A percentile compares a stretch with the other conserved stretches of the same genome.
These are phyloP conservation scores for Aspergillus ochraceoroseus DNA, from an alignment of 2,329 filamentous ascomycete species.

Conservation along the genomic window DNA sequence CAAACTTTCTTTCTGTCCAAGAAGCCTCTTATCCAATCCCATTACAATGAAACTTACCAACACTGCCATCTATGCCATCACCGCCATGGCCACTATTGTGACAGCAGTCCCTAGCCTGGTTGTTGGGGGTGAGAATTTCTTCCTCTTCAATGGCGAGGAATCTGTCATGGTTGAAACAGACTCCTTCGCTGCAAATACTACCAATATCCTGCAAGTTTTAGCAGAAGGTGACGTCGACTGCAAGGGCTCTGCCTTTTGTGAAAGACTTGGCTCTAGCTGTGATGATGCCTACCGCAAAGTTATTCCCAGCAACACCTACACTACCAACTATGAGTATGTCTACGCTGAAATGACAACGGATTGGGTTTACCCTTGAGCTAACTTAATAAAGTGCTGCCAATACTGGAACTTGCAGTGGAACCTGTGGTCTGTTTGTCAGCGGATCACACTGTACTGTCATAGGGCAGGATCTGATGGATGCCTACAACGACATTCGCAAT, in stretches of 20 bases:
- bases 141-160: slow-evolving; percentile 6
- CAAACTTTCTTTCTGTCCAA: not conserved
- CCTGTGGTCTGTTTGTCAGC: slow-evolving; percentile 8
- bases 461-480: slow-evolving; percentile 2
- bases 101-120: slow-evolving; percentile 1
- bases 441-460: not conserved
- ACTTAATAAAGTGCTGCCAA: not conserved
- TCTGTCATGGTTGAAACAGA: slow-evolving; percentile 7
- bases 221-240: slow-evolving; percentile 6
- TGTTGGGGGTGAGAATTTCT: slow-evolving; percentile 3
- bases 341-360: not conserved
- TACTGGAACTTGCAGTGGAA: slow-evolving; percentile 8
- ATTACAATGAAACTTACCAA: not conserved
- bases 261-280: slow-evolving; percentile 5
- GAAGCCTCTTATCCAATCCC: not conserved
- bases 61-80: not conserved
- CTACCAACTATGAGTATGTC: slow-evolving; percentile 1
- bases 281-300: slow-evolving; percentile 3
- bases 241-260: slow-evolving; percentile 9
- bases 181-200: not conserved
- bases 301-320: slow-evolving; percentile 8
- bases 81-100: slow-evolving; percentile 4
- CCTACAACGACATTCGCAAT: slow-evolving; percentile 3
- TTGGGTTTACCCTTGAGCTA: not conserved
- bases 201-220: not conserved